These are phyloP conservation scores for Capronia epimyces DNA, from an alignment of 2,329 filamentous ascomycete genomes.

Conservation along the genomic window DNA sequence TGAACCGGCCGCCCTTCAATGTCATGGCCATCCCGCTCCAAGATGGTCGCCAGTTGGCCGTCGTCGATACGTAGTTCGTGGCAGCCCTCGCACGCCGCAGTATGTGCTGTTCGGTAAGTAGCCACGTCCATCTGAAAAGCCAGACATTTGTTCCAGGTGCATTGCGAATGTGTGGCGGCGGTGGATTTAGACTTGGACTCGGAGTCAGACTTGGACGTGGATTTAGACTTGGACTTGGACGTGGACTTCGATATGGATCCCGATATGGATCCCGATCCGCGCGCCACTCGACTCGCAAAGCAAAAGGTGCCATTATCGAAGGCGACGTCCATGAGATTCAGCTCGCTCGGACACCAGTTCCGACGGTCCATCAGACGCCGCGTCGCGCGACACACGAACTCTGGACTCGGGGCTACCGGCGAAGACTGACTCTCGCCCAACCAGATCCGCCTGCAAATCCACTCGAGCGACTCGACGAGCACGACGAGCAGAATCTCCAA, in stretches of 20 bases:
- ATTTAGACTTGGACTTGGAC: too few species aligned
- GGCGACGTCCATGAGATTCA: neutral
- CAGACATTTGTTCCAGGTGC: neutral
- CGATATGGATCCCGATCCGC: too few species aligned
- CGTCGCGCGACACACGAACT: neutral
- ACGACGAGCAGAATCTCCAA: slow-evolving; percentile 3
- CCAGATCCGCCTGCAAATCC: neutral
- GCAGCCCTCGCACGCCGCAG: neutral
- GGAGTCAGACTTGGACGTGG: too few species aligned
- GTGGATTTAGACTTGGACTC: too few species aligned
- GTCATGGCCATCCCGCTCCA: neutral
- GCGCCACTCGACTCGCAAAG: neutral
- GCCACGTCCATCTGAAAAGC: neutral
- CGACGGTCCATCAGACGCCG: neutral
- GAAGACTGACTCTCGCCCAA: neutral
- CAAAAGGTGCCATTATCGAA: slow-evolving; percentile 5
- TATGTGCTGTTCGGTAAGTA: neutral
- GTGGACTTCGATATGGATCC: too few species aligned
- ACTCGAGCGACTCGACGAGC: neutral
- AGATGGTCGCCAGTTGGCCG: neutral
- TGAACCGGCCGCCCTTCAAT: too few species aligned
- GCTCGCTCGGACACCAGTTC: slow-evolving; percentile 6
- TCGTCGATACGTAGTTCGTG: neutral
- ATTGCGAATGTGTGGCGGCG: neutral
- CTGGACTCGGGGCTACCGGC: neutral